Conservation (phyloP, 495 filamentous ascomycete species). For the Hamigera avellanea region DNA sequence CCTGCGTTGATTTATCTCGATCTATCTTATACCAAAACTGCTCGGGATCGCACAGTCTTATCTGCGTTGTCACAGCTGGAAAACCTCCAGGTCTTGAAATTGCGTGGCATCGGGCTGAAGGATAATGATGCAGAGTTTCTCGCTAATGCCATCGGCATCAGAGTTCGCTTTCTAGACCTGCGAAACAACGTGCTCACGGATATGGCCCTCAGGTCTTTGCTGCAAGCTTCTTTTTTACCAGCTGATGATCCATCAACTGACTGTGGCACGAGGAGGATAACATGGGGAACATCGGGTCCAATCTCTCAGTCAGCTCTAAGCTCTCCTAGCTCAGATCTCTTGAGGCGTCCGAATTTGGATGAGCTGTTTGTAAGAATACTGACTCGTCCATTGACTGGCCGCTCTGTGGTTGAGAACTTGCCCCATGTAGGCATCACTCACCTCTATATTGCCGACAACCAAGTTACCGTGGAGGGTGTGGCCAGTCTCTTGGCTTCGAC, state of each 20-base stretch:
- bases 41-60: slow-evolving; percentile 40
- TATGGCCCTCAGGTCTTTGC: slow-evolving; percentile 36
- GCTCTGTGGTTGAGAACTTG: slow-evolving; percentile 42
- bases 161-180: slow-evolving; percentile 47
- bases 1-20: slow-evolving; percentile 48
- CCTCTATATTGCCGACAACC: slow-evolving; percentile 48
- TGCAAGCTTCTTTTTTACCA: slow-evolving; percentile 37
- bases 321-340: slow-evolving; percentile 10
- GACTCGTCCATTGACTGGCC: slow-evolving; percentile 34
- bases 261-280: neutral
- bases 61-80: slow-evolving; percentile 28
- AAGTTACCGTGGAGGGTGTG: slow-evolving; percentile 44
- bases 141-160: slow-evolving; percentile 37
- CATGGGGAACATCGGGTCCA: neutral
- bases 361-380: slow-evolving; percentile 36
- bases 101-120: slow-evolving; percentile 44
- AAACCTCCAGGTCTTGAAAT: slow-evolving; percentile 45
- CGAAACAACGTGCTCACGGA: slow-evolving; percentile 50
- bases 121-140: slow-evolving; percentile 44
- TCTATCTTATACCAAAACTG: slow-evolving; percentile 46
- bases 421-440: slow-evolving; percentile 45
- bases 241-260: slow-evolving; percentile 1
- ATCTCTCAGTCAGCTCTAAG: slow-evolving; percentile 4
- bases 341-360: slow-evolving; percentile 34
- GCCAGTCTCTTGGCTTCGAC: slow-evolving; percentile 39